A percentile compares a stretch with the other conserved stretches of the same genome.
Evolutionary conservation across 2,329 filamentous ascomycete genomes (phyloP).

Genomic region (Penicillium nordicum): DNA sequence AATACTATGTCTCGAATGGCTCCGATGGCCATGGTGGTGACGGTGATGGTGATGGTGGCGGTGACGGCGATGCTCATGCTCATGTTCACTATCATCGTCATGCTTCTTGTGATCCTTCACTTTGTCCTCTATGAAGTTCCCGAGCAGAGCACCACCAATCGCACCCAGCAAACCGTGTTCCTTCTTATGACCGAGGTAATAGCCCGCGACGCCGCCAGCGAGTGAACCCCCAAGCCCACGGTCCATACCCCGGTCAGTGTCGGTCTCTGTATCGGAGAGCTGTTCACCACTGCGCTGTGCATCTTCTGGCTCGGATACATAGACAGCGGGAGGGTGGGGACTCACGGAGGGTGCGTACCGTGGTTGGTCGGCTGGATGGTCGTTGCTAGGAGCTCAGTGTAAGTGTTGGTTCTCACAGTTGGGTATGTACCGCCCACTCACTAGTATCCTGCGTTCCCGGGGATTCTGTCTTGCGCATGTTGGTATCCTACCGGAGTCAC

Average conservation of each 20-base stretch:
- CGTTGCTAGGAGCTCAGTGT: constrained; percentile 4
- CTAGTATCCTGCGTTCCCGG: constrained; percentile 36
- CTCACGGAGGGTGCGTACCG: constrained; percentile 18
- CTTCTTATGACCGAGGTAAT: constrained; percentile 54
- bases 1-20: constrained; percentile 5
- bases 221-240: constrained; percentile 57
- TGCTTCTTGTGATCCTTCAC: constrained; percentile 45
- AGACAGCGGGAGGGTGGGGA: constrained; percentile 15
- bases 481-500: constrained; percentile 47
- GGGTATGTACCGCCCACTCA: constrained; percentile 15
- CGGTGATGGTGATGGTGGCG: constrained; percentile 12
- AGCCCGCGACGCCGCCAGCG: constrained; percentile 56
- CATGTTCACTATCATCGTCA: constrained; percentile 20
- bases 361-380: constrained; percentile 16
- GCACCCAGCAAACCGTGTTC: constrained; percentile 58
- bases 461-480: constrained; percentile 22
- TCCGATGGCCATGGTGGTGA: constrained; percentile 21
- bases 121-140: constrained; percentile 55
- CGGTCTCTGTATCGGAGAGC: constrained; percentile 6
- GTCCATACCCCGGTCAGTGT: constrained; percentile 41
- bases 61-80: constrained; percentile 12
- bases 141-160: constrained; percentile 55
- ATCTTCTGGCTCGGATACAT: constrained; percentile 14
- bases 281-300: constrained; percentile 8
- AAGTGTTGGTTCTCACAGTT: background rate